These are phyloP conservation scores for Gossypium lobatum DNA, from an alignment of 441 rosid genomes.

Conservation along the genomic window DNA sequence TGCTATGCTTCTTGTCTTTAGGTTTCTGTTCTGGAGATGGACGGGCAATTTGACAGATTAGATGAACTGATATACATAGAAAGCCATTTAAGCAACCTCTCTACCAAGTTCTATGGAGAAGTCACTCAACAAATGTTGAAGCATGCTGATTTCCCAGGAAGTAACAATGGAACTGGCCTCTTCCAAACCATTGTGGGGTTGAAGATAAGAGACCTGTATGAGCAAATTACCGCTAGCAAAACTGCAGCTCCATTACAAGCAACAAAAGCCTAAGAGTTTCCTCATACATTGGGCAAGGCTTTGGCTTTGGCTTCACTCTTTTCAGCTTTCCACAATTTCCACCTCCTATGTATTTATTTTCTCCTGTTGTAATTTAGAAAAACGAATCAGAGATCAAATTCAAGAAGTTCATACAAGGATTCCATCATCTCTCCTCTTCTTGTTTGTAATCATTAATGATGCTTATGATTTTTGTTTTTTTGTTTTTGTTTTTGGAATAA, in stretches of 20 bases:
- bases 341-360: constrained; percentile 21
- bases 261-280: constrained; percentile 45
- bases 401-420: constrained; percentile 15
- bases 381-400: constrained; percentile 28
- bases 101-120: constrained; percentile 93
- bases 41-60: constrained; percentile 93
- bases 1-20: constrained; percentile 14
- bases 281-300: constrained; percentile 4
- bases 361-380: constrained; percentile 29
- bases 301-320: not conserved
- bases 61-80: constrained; percentile 91
- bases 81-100: constrained; percentile 90
- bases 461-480: not conserved
- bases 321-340: not conserved
- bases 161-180: constrained; percentile 95
- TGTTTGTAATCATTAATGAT: not conserved
- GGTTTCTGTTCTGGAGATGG: constrained; percentile 96
- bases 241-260: constrained; percentile 51
- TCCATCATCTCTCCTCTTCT: not conserved
- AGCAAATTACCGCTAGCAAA: constrained; percentile 58
- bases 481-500: not conserved
- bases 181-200: constrained; percentile 89
- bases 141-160: constrained; percentile 91
- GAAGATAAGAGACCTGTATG: constrained; percentile 85
- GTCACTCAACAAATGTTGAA: constrained; percentile 96